A percentile compares a stretch with the other conserved stretches of the same genome.
Conservation (phyloP, 164 flowering plant species). For the Cinnamomum chago region DNA sequence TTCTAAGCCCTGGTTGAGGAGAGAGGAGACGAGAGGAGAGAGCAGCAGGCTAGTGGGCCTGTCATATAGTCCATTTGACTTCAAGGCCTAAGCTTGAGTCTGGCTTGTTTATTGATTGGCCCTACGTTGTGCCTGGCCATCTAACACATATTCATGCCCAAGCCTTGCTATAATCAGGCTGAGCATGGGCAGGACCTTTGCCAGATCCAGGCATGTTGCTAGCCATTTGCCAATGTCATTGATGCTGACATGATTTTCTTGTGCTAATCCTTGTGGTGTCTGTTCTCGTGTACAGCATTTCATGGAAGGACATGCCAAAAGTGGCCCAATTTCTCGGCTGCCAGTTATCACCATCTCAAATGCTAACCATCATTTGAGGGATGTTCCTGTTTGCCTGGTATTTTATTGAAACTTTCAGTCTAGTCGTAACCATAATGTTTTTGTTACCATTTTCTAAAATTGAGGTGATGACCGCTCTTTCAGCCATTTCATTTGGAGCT, state of each 20-base stretch:
- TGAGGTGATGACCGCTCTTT: constrained; percentile 14
- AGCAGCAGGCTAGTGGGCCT: too few relatives aligned
- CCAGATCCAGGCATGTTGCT: too few relatives aligned
- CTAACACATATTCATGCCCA: too few relatives aligned
- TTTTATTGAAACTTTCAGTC: neutral
- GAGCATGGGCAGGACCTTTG: too few relatives aligned
- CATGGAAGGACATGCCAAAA: constrained; percentile 97
- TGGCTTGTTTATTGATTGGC: too few relatives aligned
- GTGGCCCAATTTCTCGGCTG: constrained; percentile 81
- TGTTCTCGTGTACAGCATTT: constrained; percentile 56
- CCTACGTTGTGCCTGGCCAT: too few relatives aligned
- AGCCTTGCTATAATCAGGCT: too few relatives aligned
- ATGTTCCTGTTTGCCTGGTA: constrained; percentile 91
- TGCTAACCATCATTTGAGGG: constrained; percentile 62
- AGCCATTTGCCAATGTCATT: neutral
- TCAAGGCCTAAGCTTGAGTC: too few relatives aligned
- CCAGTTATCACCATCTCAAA: constrained; percentile 78
- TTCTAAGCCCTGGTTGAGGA: too few relatives aligned
- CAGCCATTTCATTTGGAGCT: constrained; percentile 98
- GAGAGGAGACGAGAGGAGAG: too few relatives aligned
- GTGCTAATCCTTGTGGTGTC: constrained; percentile 3
- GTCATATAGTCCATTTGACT: too few relatives aligned
- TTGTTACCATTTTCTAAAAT: neutral
- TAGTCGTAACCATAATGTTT: neutral
- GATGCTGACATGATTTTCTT: neutral